phyloP scores from a whole-genome alignment of 2,329 filamentous ascomycete species.

The Microcera coccophila region DNA sequence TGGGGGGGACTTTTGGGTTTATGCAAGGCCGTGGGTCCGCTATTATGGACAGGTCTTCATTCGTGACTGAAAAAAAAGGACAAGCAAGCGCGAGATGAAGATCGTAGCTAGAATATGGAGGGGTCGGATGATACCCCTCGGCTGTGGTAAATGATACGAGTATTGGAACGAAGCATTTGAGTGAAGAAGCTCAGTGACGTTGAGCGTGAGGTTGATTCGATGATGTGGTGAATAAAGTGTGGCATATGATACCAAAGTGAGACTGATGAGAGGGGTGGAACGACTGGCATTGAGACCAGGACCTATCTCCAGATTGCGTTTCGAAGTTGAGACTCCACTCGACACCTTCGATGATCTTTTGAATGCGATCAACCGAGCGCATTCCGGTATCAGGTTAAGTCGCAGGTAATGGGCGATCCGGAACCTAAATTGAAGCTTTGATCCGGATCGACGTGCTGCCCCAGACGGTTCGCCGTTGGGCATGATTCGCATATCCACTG shows the following conservation, averaged over 20 bases:
- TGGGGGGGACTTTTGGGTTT: slow-evolving; percentile 8
- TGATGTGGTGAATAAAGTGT: too few relatives aligned
- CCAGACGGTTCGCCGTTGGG: slow-evolving; percentile 1
- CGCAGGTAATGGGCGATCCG: too few relatives aligned
- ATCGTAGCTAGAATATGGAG: slow-evolving; percentile 17
- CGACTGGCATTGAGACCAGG: too few relatives aligned
- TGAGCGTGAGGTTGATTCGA: too few relatives aligned
- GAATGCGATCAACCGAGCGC: too few relatives aligned
- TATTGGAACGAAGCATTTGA: slow-evolving; percentile 24
- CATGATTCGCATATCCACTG: not conserved
- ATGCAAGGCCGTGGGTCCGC: slow-evolving; percentile 1
- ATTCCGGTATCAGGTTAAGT: too few relatives aligned
- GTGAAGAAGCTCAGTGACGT: too few relatives aligned
- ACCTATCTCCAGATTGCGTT: too few relatives aligned
- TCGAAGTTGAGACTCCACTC: too few relatives aligned
- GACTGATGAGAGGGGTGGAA: too few relatives aligned
- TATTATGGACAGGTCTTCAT: not conserved
- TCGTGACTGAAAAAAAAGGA: slow-evolving; percentile 2
- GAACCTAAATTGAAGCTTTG: not conserved
- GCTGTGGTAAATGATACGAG: slow-evolving; percentile 22
- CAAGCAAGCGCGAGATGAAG: slow-evolving; percentile 10
- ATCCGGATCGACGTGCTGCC: slow-evolving; percentile 11
- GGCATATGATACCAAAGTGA: too few relatives aligned
- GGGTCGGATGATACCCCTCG: slow-evolving; percentile 12
- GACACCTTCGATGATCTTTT: too few relatives aligned